Evolutionary conservation across 2,329 filamentous ascomycete species (phyloP).

Genomic region (Drechslerella dactyloides): DNA sequence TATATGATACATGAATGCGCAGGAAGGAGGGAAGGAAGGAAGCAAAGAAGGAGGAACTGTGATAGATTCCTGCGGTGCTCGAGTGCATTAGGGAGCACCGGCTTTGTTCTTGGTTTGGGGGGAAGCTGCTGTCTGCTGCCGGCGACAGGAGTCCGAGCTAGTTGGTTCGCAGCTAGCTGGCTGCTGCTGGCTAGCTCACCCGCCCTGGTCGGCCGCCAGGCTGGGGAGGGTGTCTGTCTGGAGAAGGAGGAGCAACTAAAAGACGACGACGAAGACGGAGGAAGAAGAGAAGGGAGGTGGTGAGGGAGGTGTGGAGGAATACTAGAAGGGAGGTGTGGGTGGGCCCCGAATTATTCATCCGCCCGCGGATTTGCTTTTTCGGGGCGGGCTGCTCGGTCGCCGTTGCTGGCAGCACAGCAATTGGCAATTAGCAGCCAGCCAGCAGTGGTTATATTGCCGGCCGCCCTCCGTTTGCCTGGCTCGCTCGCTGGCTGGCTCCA

Average conservation of each 20-base stretch:
- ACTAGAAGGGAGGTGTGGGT: conserved; percentile 1
- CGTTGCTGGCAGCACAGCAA: not conserved
- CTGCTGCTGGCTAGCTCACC: not conserved
- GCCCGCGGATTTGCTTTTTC: conserved; percentile 5
- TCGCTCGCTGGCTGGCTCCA: conserved; percentile 21
- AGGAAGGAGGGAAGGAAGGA: not conserved
- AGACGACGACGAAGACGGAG: too few relatives aligned
- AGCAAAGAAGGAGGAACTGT: not conserved
- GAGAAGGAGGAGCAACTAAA: too few relatives aligned
- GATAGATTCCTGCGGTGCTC: not conserved
- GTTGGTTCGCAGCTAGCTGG: not conserved
- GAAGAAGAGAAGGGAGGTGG: conserved; percentile 7
- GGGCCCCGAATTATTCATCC: conserved; percentile 11
- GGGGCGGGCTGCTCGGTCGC: not conserved
- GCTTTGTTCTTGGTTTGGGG: not conserved
- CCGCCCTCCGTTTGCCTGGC: conserved; percentile 18
- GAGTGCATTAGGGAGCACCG: not conserved
- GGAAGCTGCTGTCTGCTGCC: not conserved
- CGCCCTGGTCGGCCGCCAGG: conserved; percentile 6
- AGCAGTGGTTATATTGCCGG: not conserved
- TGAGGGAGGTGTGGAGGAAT: not conserved
- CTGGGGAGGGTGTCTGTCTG: not conserved
- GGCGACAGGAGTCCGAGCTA: not conserved
- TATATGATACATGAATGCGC: too few relatives aligned
- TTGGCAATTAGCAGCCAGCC: too few relatives aligned